phyloP scores from a whole-genome alignment of 495 filamentous ascomycete species.

The Pseudomonodictys pantanalensis region DNA sequence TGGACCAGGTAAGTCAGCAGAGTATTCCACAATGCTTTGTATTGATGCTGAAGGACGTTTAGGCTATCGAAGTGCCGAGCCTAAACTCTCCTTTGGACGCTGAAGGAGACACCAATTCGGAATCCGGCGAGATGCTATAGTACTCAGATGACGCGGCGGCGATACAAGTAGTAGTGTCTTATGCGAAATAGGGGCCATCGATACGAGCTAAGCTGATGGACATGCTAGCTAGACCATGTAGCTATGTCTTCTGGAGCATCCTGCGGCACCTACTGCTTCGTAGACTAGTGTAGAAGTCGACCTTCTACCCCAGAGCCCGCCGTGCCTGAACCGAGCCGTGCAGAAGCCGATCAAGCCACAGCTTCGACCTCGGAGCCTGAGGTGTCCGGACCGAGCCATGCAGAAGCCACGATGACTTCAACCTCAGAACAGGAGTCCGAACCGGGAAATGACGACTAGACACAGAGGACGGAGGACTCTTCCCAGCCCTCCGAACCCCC shows the following conservation, averaged over 20 bases:
- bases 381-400: not conserved
- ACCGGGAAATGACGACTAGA: not conserved
- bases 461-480: too few relatives aligned
- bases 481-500: not conserved
- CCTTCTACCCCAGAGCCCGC: too few relatives aligned
- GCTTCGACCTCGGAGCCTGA: slow-evolving; percentile 1
- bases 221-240: not conserved
- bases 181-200: not conserved
- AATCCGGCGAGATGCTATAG: not conserved
- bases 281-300: not conserved
- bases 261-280: slow-evolving; percentile 3
- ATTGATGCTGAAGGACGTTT: slow-evolving; percentile 1
- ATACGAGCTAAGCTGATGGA: not conserved
- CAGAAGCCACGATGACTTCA: not conserved
- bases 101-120: not conserved
- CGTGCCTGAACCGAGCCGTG: too few relatives aligned
- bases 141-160: not conserved
- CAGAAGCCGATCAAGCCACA: not conserved
- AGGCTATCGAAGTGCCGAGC: not conserved
- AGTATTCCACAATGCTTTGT: slow-evolving; percentile 4
- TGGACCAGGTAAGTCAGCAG: slow-evolving; percentile 6
- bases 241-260: slow-evolving; percentile 1
- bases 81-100: not conserved
- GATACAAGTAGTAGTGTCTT: not conserved
- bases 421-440: slow-evolving; percentile 1